Evolutionary conservation across 768 basidiomycete species (phyloP), one percentile per base, ranked within the genome.

Genomic region (Pleurotus tuoliensis): DNA sequence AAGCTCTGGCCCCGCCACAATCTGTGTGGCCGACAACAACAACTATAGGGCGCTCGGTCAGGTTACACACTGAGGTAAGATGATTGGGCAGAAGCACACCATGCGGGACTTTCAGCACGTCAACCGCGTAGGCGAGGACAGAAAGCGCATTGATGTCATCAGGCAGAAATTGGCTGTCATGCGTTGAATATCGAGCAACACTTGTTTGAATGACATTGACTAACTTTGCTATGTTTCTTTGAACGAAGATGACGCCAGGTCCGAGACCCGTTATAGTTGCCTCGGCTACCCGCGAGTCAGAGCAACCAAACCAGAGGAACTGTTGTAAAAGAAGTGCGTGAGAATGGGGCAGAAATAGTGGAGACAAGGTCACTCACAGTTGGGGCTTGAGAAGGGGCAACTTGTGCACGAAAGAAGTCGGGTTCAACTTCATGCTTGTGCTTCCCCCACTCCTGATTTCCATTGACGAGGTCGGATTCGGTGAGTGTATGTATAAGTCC

Each of bases 141-240:
- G 92, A 79, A 52, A 83, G 76, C 1, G 82, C 83, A 64, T 81
- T 92, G 57, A 81, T 80, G 67, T 96, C 94, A 55, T 86, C 48
- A 18, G 24, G 25, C 5, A 34, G 15, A 12, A 50, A 50, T 34
- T 50, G 48, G 27, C 48, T 50, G 27, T 5, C 3, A 16, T 7
- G 4, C 1, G 7, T 11, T 37, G 22, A 38, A 30, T 24, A 43
- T 51, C 43, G 8, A 34, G 30, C 30, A 25, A 3, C 34, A 48
- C 20, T 54, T n/a, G 34, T 40, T 52, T 38, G n/a, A 56, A 16
- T 47, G 15, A 55, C 8, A 4, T 5, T 22, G 38, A 71, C 84
- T 56, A 61, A 91, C 87, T 96, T 94, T 53, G 92, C 93, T 61
- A 95, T 86, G 70, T 94, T 94, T 47, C 93, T 77, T 70, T 92